Evolutionary conservation across 2,329 filamentous ascomycete species (phyloP).

Genomic region (Fonsecaea pedrosoi): DNA sequence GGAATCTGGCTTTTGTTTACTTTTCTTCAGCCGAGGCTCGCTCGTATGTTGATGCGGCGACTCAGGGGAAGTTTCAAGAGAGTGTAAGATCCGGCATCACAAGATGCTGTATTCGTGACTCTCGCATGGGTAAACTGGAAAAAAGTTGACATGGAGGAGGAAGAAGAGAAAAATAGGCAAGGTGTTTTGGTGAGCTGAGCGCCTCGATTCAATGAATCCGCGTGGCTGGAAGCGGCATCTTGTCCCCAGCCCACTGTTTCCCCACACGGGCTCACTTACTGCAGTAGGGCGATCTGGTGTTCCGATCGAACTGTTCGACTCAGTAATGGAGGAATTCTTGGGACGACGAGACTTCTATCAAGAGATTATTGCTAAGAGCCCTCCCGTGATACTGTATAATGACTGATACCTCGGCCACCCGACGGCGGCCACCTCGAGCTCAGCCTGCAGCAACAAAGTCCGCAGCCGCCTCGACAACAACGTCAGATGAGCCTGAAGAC

Average conservation of each 20-base stretch:
- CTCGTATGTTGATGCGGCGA: background rate
- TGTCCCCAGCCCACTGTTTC: slow-evolving; percentile 23
- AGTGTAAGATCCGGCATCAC: background rate
- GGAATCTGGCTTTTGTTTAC: slow-evolving; percentile 26
- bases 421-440: slow-evolving; percentile 22
- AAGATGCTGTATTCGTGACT: background rate
- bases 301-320: background rate
- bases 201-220: slow-evolving; percentile 21
- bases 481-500: slow-evolving; percentile 32
- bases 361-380: background rate
- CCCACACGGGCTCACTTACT: slow-evolving; percentile 13
- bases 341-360: background rate
- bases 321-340: background rate
- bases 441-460: slow-evolving; percentile 9
- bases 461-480: background rate
- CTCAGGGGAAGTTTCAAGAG: background rate
- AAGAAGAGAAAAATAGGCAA: slow-evolving; percentile 7
- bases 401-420: slow-evolving; percentile 21
- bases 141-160: slow-evolving; percentile 1
- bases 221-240: slow-evolving; percentile 25
- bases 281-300: background rate
- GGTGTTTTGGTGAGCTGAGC: slow-evolving; percentile 9
- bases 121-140: background rate
- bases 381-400: slow-evolving; percentile 12
- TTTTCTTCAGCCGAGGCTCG: slow-evolving; percentile 25